A percentile compares a stretch with the other conserved stretches of the same genome.
Conservation (phyloP, 768 basidiomycete genomes). For the Harrya chromipes region DNA sequence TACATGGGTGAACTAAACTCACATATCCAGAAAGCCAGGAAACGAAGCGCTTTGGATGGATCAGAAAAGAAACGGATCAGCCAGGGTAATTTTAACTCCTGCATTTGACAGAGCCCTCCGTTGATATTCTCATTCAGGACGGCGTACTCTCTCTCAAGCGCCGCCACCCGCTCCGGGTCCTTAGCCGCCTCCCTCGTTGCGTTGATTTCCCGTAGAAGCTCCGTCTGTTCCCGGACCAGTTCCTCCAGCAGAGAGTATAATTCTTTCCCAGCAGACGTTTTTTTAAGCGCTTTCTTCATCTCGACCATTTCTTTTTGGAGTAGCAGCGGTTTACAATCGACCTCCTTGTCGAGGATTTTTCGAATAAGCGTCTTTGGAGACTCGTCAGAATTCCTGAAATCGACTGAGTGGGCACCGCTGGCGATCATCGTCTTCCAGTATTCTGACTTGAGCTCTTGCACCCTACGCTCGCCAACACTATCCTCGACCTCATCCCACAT, state of each 20-base stretch:
- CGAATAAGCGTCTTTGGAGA: constrained; percentile 9
- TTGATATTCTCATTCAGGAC: constrained; percentile 7
- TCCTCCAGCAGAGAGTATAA: constrained; percentile 6
- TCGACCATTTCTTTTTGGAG: constrained; percentile 11
- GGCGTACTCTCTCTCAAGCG: constrained; percentile 15
- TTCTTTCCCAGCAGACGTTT: constrained; percentile 7
- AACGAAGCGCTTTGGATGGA: no score
- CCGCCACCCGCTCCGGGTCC: neutral
- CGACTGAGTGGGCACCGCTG: constrained; percentile 5
- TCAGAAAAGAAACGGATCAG: neutral
- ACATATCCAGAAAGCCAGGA: no score
- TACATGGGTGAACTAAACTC: no score
- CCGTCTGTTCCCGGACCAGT: constrained; percentile 9
- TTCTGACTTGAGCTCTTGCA: constrained; percentile 3
- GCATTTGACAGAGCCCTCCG: constrained; percentile 8
- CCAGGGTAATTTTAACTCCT: constrained; percentile 8
- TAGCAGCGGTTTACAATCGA: neutral
- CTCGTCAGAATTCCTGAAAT: constrained; percentile 8
- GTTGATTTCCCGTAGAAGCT: constrained; percentile 2
- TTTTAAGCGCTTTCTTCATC: constrained; percentile 1
- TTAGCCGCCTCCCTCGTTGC: constrained; percentile 3
- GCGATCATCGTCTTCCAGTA: constrained; percentile 11
- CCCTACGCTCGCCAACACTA: constrained; percentile 16
- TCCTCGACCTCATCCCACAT: constrained; percentile 37
- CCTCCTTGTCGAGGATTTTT: constrained; percentile 4